Evolutionary conservation across 2,329 filamentous ascomycete genomes (phyloP), one percentile per base, ranked within the genome.

Genomic region (Penicillium polonicum): DNA sequence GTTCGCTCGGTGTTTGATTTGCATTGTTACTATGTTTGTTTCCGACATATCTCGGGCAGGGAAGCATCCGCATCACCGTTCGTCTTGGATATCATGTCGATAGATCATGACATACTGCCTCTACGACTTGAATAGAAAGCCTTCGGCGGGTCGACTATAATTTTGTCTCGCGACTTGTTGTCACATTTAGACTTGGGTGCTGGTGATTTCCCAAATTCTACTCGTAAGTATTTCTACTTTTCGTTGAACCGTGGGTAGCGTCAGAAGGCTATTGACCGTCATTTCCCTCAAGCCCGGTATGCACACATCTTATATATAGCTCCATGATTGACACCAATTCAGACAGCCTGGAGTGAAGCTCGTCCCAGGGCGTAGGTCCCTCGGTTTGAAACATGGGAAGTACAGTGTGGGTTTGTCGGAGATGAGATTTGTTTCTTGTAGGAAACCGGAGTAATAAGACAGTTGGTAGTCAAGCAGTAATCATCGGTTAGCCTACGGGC

Each of bases 31-130:
- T 48, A 35, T 29, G 42, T 38, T 38, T 23, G 5, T 42, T 53
- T 48, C n/a, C 23, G 33, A 21, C 31, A 35, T 36, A 29, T 36
- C 19, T 25, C 23, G 49, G 21, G 15, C 49, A 48, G 49, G 41
- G 23, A 23, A 13, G 19, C 12, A 38, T 41, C 33, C 27, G 48
- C 33, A 29, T 21, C 19, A 3, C 9, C 31, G 23, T 35, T 31
- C 5, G 17, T 29, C 13, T 23, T 35, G 39, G 19, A 17, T 19
- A 25, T 35, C 13, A 7, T 31, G 45, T 55, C 39, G 31, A 56
- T 56, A 56, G 53, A 56, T 23, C 15, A 31, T 39, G 48, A 44
- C 23, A 33, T 33, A 25, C 38, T 52, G 46, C 53, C 53, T 52
- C 35, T 17, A 48, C 33, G 33, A 41, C 48, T 39, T 55, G 44